These are phyloP conservation scores for Daldinia concentrica DNA, from an alignment of 495 filamentous ascomycete genomes.

Conservation along the genomic window DNA sequence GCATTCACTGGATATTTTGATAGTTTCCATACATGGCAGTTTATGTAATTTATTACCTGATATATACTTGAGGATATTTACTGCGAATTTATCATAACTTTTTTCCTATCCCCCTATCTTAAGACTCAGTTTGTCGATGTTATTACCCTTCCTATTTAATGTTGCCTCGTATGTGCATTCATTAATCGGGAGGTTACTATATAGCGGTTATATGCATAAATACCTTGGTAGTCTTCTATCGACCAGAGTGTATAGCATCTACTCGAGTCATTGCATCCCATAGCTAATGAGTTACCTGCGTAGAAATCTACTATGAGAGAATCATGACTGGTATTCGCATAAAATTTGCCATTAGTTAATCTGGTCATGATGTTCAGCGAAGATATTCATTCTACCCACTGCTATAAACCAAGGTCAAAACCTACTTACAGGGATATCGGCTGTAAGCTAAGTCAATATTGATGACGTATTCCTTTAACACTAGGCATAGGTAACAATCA, in stretches of 20 bases:
- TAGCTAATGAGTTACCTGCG: neutral
- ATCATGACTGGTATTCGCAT: neutral
- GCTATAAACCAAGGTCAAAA: slow-evolving; percentile 2
- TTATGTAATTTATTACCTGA: neutral
- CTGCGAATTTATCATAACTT: neutral
- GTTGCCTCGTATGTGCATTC: neutral
- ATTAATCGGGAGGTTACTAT: neutral
- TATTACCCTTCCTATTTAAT: too few relatives aligned
- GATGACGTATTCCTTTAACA: slow-evolving; percentile 31
- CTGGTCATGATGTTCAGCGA: neutral
- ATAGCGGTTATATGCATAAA: neutral
- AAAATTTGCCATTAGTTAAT: neutral
- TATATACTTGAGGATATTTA: neutral
- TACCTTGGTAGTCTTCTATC: neutral
- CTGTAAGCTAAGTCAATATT: slow-evolving; percentile 13
- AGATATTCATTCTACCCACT: neutral
- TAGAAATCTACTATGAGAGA: neutral
- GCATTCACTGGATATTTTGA: neutral
- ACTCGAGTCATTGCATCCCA: neutral
- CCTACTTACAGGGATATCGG: slow-evolving; percentile 11
- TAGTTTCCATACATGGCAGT: neutral
- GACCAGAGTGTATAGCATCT: neutral
- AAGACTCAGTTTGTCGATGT: neutral
- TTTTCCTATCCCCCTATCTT: neutral
- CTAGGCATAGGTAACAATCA: slow-evolving; percentile 5